Evolutionary conservation across 1,284 basidiomycete species (phyloP), one percentile per base, ranked within the genome.

Genomic region (Sanguinoderma infundibulare): DNA sequence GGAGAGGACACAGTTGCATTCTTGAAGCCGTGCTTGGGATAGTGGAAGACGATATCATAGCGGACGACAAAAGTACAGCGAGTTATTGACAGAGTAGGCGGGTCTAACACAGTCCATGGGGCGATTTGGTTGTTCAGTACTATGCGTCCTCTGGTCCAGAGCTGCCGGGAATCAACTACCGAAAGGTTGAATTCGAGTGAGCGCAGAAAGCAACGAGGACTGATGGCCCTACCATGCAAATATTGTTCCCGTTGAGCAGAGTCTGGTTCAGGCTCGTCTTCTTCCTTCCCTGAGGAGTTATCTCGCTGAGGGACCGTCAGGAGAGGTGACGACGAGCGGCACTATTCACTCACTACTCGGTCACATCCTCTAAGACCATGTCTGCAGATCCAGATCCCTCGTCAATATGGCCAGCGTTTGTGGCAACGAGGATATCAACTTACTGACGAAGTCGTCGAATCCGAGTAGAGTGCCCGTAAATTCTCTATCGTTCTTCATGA

Each of bases 371-470:
- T 51, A 99, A 78, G 2, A 99, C 97, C 95, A 99, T 98, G 77
- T 99, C 97, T 98, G 53, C 26, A 0, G 17, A 39, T 51, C n/a
- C 6, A 26, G 28, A 22, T 22, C 46, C 12, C 42, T 5, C 10
- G 40, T 54, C 10, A n/a, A 15, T 51, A 28, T 20, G 22, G 52
- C 28, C 30, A 35, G 24, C 24, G 30, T 57, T 40, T 24, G 10
- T 39, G 22, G 6, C 32, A 42, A 24, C 20, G 30, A 36, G 38
- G 17, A 10, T 4, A 10, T 38, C 28, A 52, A 98, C 97, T 87
- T 77, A 98, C 97, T 99, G 76, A 99, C 97, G 76, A 97, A 99
- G 79, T 99, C 97, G 76, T 99, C 98, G 72, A 99, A 99, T 2
- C 98, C 97, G 46, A 97, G 85, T 52, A 99, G 81, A 3, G 90